These are phyloP conservation scores for Yueomyces sp. DNA, from an alignment of 1,139 yeast species.

Conservation along the genomic window DNA sequence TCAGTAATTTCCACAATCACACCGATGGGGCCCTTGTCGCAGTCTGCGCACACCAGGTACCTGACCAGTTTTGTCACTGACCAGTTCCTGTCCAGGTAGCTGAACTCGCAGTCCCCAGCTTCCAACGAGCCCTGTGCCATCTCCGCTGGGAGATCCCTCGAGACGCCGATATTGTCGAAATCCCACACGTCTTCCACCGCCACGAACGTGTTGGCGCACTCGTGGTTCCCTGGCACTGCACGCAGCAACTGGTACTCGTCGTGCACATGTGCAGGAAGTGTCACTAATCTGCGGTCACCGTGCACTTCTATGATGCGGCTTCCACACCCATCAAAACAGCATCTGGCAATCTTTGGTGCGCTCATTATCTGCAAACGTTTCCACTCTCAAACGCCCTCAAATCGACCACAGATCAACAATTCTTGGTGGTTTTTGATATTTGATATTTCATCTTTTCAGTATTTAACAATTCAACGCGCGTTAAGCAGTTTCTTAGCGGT, in stretches of 20 bases:
- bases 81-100: slow-evolving; percentile 4
- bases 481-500: too few relatives aligned
- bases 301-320: slow-evolving; percentile 10
- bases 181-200: slow-evolving; percentile 53
- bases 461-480: too few relatives aligned
- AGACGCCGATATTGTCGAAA: slow-evolving; percentile 66
- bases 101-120: slow-evolving; percentile 1
- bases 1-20: slow-evolving; percentile 35
- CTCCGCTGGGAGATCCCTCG: slow-evolving; percentile 31
- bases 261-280: slow-evolving; percentile 6
- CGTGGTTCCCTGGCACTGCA: slow-evolving; percentile 4
- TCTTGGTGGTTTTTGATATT: too few relatives aligned
- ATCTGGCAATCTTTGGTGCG: slow-evolving; percentile 6
- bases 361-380: too few relatives aligned
- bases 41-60: slow-evolving; percentile 53
- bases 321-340: slow-evolving; percentile 17
- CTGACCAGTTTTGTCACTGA: slow-evolving; percentile 31
- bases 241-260: slow-evolving; percentile 12
- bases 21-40: slow-evolving; percentile 67
- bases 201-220: slow-evolving; percentile 22
- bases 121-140: background rate
- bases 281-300: slow-evolving; percentile 3
- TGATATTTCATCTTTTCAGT: too few relatives aligned
- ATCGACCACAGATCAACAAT: too few relatives aligned
- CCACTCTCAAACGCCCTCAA: too few relatives aligned